Percentiles rank a stretch among this genome's conserved stretches.
Evolutionary conservation across 768 basidiomycete species (phyloP).

Genomic region (Panellus pusillus): DNA sequence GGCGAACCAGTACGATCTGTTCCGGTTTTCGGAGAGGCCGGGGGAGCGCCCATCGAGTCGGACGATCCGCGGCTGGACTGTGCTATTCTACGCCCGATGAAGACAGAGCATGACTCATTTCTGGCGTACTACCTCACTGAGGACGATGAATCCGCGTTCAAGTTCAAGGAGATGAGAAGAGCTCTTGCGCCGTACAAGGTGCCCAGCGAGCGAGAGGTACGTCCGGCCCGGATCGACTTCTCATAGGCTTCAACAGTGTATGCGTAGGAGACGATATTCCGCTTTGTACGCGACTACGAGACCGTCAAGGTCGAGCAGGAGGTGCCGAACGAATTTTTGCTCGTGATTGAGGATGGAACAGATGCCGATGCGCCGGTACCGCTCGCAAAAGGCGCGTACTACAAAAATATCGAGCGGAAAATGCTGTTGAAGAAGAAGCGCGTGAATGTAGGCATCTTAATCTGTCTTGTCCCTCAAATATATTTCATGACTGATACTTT

Average conservation of each 20-base stretch:
- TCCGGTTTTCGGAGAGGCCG: conserved; percentile 82
- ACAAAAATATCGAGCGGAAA: conserved; percentile 87
- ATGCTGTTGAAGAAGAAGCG: conserved; percentile 86
- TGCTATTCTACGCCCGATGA: conserved; percentile 84
- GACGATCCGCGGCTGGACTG: conserved; percentile 83
- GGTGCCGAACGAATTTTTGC: conserved; percentile 79
- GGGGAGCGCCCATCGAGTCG: conserved; percentile 75
- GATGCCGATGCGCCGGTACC: conserved; percentile 26
- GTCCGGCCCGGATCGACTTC: conserved; percentile 12
- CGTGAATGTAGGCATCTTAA: conserved; percentile 55
- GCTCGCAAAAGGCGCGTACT: conserved; percentile 72
- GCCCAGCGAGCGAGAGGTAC: conserved; percentile 57
- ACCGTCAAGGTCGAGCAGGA: conserved; percentile 86
- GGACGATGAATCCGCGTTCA: conserved; percentile 67
- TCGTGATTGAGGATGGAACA: conserved; percentile 69
- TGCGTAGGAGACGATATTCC: conserved; percentile 64
- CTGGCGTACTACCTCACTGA: conserved; percentile 80
- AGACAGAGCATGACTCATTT: conserved; percentile 86
- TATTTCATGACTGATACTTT: too few relatives aligned
- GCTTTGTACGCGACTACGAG: conserved; percentile 83
- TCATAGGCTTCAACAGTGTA: neutral
- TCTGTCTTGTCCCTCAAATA: neutral
- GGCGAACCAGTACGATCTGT: conserved; percentile 87
- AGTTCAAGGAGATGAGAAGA: conserved; percentile 61
- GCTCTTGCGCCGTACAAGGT: conserved; percentile 43